These are phyloP conservation scores for Galerina marginata DNA, from an alignment of 768 basidiomycete genomes.

Conservation along the genomic window DNA sequence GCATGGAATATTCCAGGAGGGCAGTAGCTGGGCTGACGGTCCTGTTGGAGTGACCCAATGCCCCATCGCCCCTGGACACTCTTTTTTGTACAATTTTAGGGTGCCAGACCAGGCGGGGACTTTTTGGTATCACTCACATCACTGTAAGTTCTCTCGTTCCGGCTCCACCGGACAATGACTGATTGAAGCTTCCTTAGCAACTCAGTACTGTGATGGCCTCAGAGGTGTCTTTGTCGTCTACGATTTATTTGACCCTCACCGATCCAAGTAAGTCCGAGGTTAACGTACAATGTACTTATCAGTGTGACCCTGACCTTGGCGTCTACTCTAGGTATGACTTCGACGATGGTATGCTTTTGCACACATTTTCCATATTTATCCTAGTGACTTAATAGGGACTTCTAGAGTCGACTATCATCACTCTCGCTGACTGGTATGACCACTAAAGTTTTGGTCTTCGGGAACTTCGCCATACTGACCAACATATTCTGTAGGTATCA, in stretches of 20 bases:
- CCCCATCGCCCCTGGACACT: constrained; percentile 43
- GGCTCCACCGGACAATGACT: constrained; percentile 13
- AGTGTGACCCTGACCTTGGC: not conserved
- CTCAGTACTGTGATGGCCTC: constrained; percentile 64
- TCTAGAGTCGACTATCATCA: constrained; percentile 48
- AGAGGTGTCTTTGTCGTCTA: constrained; percentile 55
- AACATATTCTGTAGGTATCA: constrained; percentile 31
- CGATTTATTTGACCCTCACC: constrained; percentile 43
- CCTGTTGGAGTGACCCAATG: constrained; percentile 45
- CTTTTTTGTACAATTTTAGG: constrained; percentile 46
- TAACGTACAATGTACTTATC: not conserved
- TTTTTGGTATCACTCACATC: constrained; percentile 47
- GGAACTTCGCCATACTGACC: not conserved
- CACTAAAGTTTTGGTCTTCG: constrained; percentile 1
- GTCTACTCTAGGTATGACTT: constrained; percentile 37
- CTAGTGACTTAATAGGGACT: not conserved
- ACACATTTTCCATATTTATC: not conserved
- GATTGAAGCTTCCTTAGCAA: constrained; percentile 26
- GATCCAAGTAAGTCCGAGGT: constrained; percentile 11
- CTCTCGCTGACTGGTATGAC: constrained; percentile 43
- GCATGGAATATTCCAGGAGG: constrained; percentile 46
- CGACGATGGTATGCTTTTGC: constrained; percentile 18
- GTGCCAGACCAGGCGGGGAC: constrained; percentile 43
- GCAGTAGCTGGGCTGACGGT: constrained; percentile 47
- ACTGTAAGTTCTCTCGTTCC: constrained; percentile 31